Evolutionary conservation across 257 asterid genomes (phyloP).

Genomic region (Anisodus tanguticus): DNA sequence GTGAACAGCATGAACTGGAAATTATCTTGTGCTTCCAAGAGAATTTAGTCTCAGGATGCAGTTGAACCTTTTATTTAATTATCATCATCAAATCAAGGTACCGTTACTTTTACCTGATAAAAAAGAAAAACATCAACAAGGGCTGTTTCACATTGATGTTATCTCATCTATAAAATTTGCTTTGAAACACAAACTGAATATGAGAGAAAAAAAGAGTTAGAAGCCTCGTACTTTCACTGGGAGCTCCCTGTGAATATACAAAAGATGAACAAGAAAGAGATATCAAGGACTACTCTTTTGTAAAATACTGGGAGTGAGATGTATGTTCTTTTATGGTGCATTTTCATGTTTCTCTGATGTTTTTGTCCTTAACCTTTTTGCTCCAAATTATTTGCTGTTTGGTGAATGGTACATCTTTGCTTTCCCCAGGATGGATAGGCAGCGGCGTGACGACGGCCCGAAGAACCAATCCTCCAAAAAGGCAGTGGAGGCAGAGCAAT

Average conservation of each 20-base stretch:
- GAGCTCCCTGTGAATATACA: too few species aligned
- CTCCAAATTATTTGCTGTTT: constrained; percentile 14
- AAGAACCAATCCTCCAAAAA: constrained; percentile 86
- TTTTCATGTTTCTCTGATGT: constrained; percentile 25
- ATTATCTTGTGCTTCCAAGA: neutral
- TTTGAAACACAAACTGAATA: constrained; percentile 9
- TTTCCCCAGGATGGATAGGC: constrained; percentile 82
- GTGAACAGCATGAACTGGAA: neutral
- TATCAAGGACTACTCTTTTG: constrained; percentile 10
- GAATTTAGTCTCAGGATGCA: constrained; percentile 20
- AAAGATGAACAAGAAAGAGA: neutral
- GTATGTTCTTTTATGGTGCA: constrained; percentile 22
- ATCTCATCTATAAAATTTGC: constrained; percentile 7
- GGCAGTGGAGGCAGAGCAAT: constrained; percentile 77
- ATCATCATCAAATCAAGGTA: neutral
- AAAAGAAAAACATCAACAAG: neutral
- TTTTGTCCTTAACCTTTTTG: neutral
- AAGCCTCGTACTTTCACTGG: too few species aligned
- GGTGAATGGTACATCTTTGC: constrained; percentile 13
- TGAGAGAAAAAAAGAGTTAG: neutral
- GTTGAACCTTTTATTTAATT: neutral
- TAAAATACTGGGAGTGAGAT: constrained; percentile 10
- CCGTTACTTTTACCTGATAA: neutral
- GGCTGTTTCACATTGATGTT: constrained; percentile 1
- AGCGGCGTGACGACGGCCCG: constrained; percentile 89